A percentile compares a stretch with the other conserved stretches of the same genome.
Conservation (phyloP, 1,139 yeast genomes). For the Scheffersomyces stambukii region DNA sequence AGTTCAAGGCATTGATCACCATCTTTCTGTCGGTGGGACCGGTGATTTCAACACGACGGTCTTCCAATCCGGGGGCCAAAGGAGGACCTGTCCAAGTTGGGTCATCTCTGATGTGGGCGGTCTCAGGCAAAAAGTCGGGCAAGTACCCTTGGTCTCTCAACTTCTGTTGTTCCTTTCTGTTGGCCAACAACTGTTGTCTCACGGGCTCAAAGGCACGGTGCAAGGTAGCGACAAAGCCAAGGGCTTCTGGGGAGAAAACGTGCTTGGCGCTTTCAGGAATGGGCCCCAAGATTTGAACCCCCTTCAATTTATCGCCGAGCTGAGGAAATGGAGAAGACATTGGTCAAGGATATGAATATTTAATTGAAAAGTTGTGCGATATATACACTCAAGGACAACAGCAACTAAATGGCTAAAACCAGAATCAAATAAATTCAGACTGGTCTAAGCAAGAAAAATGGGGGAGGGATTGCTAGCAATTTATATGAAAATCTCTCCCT, state of each 20-base stretch:
- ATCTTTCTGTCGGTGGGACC: conserved; percentile 91
- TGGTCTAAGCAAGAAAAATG: conserved; percentile 1
- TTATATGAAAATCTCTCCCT: no score
- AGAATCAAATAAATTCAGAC: not conserved
- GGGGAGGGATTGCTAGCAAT: not conserved
- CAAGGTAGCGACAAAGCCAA: conserved; percentile 68
- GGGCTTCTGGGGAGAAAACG: conserved; percentile 64
- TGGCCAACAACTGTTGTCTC: conserved; percentile 56
- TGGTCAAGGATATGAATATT: no score
- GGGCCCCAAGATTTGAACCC: conserved; percentile 64
- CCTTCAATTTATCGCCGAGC: conserved; percentile 49
- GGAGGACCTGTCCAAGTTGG: conserved; percentile 77
- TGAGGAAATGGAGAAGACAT: conserved; percentile 54
- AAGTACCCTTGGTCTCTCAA: conserved; percentile 63
- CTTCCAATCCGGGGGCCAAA: conserved; percentile 71
- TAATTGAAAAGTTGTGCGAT: no score
- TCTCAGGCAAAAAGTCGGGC: conserved; percentile 74
- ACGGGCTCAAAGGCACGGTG: conserved; percentile 67
- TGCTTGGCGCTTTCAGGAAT: conserved; percentile 57
- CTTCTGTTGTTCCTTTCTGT: conserved; percentile 57
- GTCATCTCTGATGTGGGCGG: conserved; percentile 66
- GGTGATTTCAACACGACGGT: conserved; percentile 80
- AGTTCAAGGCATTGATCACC: conserved; percentile 90
- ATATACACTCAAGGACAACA: no score
- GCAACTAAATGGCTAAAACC: conserved; percentile 3